Conservation (phyloP, 305 asterid genomes). For the Fraxinus angustifolia region DNA sequence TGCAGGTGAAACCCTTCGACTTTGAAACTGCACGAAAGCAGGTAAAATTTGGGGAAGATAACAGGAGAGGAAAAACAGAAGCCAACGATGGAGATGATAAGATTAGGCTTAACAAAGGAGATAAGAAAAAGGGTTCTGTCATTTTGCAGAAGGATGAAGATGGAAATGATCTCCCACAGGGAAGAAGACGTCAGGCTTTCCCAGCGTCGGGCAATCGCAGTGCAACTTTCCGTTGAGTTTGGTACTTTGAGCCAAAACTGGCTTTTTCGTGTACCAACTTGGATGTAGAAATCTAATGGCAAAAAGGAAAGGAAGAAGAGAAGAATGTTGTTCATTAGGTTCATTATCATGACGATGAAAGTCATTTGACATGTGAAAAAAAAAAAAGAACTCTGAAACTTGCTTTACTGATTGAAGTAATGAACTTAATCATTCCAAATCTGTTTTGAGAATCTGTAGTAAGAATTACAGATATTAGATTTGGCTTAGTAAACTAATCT, state of each 20-base stretch:
- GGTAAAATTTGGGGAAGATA: constrained; percentile 52
- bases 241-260: background rate
- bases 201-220: constrained; percentile 94
- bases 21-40: constrained; percentile 67
- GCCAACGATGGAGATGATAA: constrained; percentile 26
- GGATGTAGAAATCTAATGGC: constrained; percentile 14
- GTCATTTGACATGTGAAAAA: background rate
- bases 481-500: background rate
- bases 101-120: constrained; percentile 31
- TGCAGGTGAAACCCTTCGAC: constrained; percentile 62
- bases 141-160: constrained; percentile 36
- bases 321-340: background rate
- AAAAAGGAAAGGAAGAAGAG: background rate
- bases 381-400: background rate
- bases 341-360: background rate
- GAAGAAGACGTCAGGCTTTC: constrained; percentile 87
- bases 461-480: background rate
- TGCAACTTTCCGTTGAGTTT: constrained; percentile 60
- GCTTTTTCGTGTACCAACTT: constrained; percentile 8
- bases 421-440: background rate
- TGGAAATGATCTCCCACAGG: constrained; percentile 47
- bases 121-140: constrained; percentile 38
- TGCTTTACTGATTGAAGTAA: background rate
- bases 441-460: background rate
- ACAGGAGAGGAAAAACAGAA: constrained; percentile 8